phyloP scores from a whole-genome alignment of 352 stramenopile genomes.

The Aphanomyces stellatus region DNA sequence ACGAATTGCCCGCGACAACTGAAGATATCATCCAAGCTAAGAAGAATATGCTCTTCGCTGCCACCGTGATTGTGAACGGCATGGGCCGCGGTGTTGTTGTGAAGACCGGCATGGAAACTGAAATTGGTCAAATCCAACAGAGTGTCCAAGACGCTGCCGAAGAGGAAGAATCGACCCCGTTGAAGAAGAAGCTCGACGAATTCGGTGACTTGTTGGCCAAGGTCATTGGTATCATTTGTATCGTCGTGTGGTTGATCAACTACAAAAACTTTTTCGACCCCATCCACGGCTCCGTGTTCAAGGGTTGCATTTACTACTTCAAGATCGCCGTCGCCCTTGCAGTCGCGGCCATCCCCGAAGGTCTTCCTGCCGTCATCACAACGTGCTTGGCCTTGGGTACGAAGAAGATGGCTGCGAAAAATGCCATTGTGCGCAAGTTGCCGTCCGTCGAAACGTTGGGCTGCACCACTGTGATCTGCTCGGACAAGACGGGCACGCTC shows the following conservation, averaged over 20 bases:
- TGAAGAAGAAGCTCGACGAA: constrained; percentile 98
- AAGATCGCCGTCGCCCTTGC: constrained; percentile 98
- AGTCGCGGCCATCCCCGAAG: constrained; percentile 98
- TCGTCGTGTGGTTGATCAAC: constrained; percentile 95
- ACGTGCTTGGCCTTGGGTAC: constrained; percentile 93
- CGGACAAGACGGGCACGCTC: constrained; percentile 92
- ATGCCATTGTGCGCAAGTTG: constrained; percentile 98
- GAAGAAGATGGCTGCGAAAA: constrained; percentile 95
- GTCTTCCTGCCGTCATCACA: constrained; percentile 97
- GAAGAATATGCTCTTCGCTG: constrained; percentile 96
- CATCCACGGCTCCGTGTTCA: constrained; percentile 81
- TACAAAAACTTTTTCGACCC: constrained; percentile 96
- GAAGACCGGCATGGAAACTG: constrained; percentile 95
- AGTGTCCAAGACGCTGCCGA: constrained; percentile 89
- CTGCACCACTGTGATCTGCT: constrained; percentile 94
- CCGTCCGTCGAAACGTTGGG: constrained; percentile 97
- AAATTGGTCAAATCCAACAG: constrained; percentile 98
- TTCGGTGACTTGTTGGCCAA: constrained; percentile 95
- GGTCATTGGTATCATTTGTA: constrained; percentile 96
- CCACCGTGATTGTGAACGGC: constrained; percentile 96
- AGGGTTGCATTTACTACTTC: constrained; percentile 98
- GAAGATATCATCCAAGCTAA: constrained; percentile 87
- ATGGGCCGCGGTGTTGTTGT: constrained; percentile 91
- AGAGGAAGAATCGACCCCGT: constrained; percentile 92
- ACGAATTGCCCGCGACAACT: constrained; percentile 48